Percentiles rank a stretch among this genome's conserved stretches.
phyloP scores from a whole-genome alignment of 73 alveolate genomes.

The Diophrys sp. region DNA sequence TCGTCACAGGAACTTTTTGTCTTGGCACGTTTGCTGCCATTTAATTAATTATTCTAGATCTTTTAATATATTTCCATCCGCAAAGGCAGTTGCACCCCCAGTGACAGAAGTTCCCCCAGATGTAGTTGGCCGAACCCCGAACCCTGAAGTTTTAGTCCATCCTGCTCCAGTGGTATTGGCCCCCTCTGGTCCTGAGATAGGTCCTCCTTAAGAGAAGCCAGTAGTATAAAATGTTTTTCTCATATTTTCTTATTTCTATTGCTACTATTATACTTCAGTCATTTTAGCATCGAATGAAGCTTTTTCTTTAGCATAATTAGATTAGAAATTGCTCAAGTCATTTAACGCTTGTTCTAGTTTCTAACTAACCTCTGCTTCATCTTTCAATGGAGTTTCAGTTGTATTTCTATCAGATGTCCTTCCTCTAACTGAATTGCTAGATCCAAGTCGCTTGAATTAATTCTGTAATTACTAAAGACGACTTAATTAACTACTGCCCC shows the following conservation, averaged over 20 bases:
- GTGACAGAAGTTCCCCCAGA: background rate
- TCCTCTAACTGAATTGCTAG: background rate
- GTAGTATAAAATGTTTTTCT: background rate
- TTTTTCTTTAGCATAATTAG: background rate
- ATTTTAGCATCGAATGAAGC: background rate
- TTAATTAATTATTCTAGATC: background rate
- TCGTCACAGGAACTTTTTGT: too few relatives aligned
- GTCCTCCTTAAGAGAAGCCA: background rate
- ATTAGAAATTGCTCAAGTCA: background rate
- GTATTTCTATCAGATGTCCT: background rate
- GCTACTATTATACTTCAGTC: background rate
- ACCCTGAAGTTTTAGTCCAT: background rate
- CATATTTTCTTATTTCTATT: background rate
- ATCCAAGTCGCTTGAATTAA: background rate
- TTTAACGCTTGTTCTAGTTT: conserved; percentile 2
- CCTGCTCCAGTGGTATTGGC: background rate
- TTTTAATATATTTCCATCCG: background rate
- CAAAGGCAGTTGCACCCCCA: too few relatives aligned
- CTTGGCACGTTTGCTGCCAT: too few relatives aligned
- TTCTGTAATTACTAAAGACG: background rate
- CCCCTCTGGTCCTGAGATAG: too few relatives aligned
- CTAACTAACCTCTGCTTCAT: background rate
- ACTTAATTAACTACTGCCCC: background rate
- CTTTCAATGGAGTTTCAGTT: background rate
- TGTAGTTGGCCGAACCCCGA: conserved; percentile 2